Conservation (phyloP, 768 basidiomycete species). For the Coprinellus micaceus region DNA sequence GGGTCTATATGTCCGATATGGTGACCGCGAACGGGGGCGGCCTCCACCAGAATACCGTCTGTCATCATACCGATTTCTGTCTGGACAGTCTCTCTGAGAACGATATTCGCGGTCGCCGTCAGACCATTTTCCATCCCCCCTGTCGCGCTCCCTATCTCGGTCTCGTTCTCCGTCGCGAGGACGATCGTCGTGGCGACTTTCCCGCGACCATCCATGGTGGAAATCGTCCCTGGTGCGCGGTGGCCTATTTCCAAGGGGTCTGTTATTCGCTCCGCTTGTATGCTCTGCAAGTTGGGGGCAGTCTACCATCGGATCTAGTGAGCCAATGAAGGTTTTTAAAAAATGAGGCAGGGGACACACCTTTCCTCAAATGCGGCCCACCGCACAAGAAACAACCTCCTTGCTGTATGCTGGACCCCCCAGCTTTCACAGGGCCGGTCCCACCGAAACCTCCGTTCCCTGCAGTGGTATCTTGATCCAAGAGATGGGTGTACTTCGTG, state of each 20-base stretch:
- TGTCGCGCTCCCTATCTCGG: background rate
- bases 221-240: slow-evolving; percentile 15
- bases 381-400: slow-evolving; percentile 92
- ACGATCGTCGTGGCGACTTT: slow-evolving; percentile 6
- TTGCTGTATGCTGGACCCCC: slow-evolving; percentile 50
- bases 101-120: slow-evolving; percentile 17
- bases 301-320: slow-evolving; percentile 15
- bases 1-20: slow-evolving; percentile 7
- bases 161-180: background rate
- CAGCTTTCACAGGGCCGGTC: slow-evolving; percentile 46
- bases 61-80: slow-evolving; percentile 19
- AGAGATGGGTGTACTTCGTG: slow-evolving; percentile 93
- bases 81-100: slow-evolving; percentile 7
- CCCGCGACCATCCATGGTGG: slow-evolving; percentile 6
- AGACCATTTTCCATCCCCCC: slow-evolving; percentile 12
- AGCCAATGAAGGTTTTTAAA: background rate
- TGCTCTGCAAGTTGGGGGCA: slow-evolving; percentile 29
- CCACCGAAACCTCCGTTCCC: slow-evolving; percentile 65
- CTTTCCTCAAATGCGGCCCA: slow-evolving; percentile 90
- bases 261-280: slow-evolving; percentile 23
- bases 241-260: slow-evolving; percentile 4
- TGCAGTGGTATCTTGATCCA: slow-evolving; percentile 89
- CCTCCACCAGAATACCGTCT: slow-evolving; percentile 12
- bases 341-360: slow-evolving; percentile 33
- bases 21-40: slow-evolving; percentile 5